phyloP scores from a whole-genome alignment of 179 eudicot species.

The Beta corolliflora region DNA sequence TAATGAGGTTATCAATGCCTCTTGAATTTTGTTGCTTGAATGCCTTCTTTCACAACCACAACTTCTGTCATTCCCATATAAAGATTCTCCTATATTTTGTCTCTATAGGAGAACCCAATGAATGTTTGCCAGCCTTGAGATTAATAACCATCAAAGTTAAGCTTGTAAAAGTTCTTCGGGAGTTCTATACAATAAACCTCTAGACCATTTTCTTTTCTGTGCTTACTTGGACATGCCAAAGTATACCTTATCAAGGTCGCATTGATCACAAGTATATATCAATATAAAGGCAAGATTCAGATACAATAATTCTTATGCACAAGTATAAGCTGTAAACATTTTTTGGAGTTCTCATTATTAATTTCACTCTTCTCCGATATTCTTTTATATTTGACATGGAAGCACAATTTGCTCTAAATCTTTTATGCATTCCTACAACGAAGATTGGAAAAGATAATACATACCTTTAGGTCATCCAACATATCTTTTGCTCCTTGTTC shows the following conservation, averaged over 20 bases:
- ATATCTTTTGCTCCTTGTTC: conserved; percentile 37
- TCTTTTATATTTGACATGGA: neutral
- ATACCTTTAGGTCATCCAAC: conserved; percentile 44
- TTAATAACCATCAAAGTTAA: too few relatives aligned
- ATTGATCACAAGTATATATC: too few relatives aligned
- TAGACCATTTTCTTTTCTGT: too few relatives aligned
- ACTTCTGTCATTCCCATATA: too few relatives aligned
- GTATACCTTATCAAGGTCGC: neutral
- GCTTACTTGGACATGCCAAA: neutral
- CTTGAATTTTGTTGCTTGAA: too few relatives aligned
- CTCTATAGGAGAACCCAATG: too few relatives aligned
- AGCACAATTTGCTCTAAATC: neutral
- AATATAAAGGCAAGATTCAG: too few relatives aligned
- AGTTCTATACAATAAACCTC: neutral
- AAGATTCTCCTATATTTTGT: too few relatives aligned
- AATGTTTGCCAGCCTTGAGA: too few relatives aligned
- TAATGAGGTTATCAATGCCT: too few relatives aligned
- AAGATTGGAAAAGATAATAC: conserved; percentile 17
- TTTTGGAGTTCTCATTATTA: neutral
- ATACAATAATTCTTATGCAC: neutral
- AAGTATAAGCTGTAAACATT: neutral
- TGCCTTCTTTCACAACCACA: too few relatives aligned
- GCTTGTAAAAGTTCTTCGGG: too few relatives aligned
- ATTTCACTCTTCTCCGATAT: neutral
- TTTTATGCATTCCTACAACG: neutral